Evolutionary conservation across 768 basidiomycete genomes (phyloP).

Genomic region (Nevesoporus exiguus): DNA sequence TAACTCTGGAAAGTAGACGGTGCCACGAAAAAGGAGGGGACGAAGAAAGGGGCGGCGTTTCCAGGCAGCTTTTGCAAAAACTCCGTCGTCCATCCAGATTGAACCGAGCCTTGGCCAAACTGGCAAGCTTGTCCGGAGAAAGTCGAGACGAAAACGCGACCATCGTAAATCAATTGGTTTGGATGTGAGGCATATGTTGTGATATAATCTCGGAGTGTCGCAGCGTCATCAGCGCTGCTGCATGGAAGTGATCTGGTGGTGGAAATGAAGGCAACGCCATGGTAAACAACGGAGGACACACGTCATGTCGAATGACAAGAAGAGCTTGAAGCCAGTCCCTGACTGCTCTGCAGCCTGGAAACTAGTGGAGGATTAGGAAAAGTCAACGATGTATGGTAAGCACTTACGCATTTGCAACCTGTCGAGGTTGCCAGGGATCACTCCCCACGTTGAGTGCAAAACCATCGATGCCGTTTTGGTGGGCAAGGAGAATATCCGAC

Average conservation of each 20-base stretch:
- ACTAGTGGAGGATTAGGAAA: conserved; percentile 30
- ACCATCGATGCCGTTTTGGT: conserved; percentile 58
- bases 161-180: conserved; percentile 51
- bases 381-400: conserved; percentile 3
- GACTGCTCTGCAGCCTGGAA: conserved; percentile 54
- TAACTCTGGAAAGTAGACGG: conserved; percentile 47
- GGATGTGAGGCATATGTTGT: conserved; percentile 51
- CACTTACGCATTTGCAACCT: conserved; percentile 61
- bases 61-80: conserved; percentile 49
- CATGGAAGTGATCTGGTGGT: conserved; percentile 52
- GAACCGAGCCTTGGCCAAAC: conserved; percentile 54
- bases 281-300: conserved; percentile 31
- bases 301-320: conserved; percentile 80
- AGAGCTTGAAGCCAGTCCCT: conserved; percentile 62
- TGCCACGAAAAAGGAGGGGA: conserved; percentile 68
- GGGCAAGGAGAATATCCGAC: conserved; percentile 54
- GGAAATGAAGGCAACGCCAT: neutral
- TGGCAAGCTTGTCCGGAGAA: conserved; percentile 68
- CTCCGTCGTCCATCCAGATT: conserved; percentile 55
- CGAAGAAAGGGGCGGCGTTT: conserved; percentile 58
- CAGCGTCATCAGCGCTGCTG: conserved; percentile 43
- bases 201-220: conserved; percentile 51
- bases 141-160: conserved; percentile 58
- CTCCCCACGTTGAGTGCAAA: conserved; percentile 70
- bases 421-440: conserved; percentile 59